Conservation (phyloP, 805 yeast species). For the Starmerella lactis-condensi region DNA sequence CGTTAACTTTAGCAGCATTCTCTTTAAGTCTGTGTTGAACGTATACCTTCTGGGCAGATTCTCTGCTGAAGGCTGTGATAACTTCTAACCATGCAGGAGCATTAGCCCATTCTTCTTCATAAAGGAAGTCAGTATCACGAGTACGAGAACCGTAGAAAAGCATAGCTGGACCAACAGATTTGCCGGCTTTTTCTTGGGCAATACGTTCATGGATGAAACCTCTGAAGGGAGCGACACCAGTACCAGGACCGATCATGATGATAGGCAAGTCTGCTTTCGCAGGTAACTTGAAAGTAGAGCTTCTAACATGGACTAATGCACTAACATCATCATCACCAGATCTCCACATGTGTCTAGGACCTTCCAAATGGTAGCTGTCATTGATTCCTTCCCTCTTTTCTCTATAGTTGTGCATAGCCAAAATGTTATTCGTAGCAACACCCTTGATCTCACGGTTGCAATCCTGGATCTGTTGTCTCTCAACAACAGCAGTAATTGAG, state of each 20-base stretch:
- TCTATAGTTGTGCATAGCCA: no score
- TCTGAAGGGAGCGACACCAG: slow-evolving; percentile 97
- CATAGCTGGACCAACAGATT: slow-evolving; percentile 48
- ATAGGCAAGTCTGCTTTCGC: slow-evolving; percentile 66
- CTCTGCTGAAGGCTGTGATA: slow-evolving; percentile 76
- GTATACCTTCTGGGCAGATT: slow-evolving; percentile 40
- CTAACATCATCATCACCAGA: slow-evolving; percentile 25
- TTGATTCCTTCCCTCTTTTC: slow-evolving; percentile 34
- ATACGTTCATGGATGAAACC: slow-evolving; percentile 83
- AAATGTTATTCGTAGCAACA: slow-evolving; percentile 76
- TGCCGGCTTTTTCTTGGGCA: slow-evolving; percentile 31
- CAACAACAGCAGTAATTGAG: slow-evolving; percentile 85
- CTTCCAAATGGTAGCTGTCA: slow-evolving; percentile 47
- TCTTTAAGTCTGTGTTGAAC: slow-evolving; percentile 61
- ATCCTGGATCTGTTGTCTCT: slow-evolving; percentile 28
- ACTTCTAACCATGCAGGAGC: slow-evolving; percentile 34
- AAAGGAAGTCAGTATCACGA: slow-evolving; percentile 61
- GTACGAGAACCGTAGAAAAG: slow-evolving; percentile 80
- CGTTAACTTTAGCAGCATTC: slow-evolving; percentile 32
- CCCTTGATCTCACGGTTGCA: slow-evolving; percentile 41
- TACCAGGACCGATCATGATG: slow-evolving; percentile 92
- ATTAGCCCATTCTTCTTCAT: slow-evolving; percentile 75
- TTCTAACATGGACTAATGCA: slow-evolving; percentile 81
- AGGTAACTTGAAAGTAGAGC: slow-evolving; percentile 87
- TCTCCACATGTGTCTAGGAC: slow-evolving; percentile 54